Evolutionary conservation across 1,284 basidiomycete genomes (phyloP), one percentile per base, ranked within the genome.

Genomic region (Cryptococcus wingfieldii): DNA sequence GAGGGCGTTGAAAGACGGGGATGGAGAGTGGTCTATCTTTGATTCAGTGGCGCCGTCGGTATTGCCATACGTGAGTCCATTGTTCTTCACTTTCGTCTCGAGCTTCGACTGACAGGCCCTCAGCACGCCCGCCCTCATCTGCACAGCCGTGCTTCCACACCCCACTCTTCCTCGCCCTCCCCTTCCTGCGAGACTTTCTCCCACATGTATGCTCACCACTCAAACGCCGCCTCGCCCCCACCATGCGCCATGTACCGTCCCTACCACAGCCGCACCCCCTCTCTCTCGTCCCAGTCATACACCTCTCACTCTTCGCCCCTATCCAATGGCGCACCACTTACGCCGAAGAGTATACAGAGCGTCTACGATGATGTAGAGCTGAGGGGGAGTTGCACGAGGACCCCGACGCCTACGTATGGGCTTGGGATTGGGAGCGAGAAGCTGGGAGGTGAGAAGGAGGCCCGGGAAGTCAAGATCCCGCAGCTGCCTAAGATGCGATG

Each of bases 71-170:
- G 59, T 57, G 47, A 56, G 59, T 57, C 18, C 12, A 18, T 14
- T 23, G 23, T 23, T 23, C 23, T 23, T 9, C 16, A 9, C 25
- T 27, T 47, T 28, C 23, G 16, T 45, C 25, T 19, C 51, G 31
- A 38, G 27, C 10, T 18, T 27, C 13, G 12, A 46, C 45, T n/a
- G 41, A 18, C 41, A 42, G 4, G 10, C 19, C 19, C 27, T 34
- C 50, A 60, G 59, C 59, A 57, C 47, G 59, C 59, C 9, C 38
- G 59, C 44, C 59, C 59, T 39, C 59, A 60, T 52, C 48, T 37
- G 31, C 57, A 50, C 46, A 47, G 57, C 10, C 39, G 47, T 34
- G 38, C 48, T 27, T 56, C 55, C 37, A 9, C 43, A n/a, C 45
- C 16, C 38, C 51, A 49, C 52, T 58, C 56, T 47, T 50, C 53